These are phyloP conservation scores for Phlebopus sp. DNA, from an alignment of 1,284 basidiomycete species.

Conservation along the genomic window DNA sequence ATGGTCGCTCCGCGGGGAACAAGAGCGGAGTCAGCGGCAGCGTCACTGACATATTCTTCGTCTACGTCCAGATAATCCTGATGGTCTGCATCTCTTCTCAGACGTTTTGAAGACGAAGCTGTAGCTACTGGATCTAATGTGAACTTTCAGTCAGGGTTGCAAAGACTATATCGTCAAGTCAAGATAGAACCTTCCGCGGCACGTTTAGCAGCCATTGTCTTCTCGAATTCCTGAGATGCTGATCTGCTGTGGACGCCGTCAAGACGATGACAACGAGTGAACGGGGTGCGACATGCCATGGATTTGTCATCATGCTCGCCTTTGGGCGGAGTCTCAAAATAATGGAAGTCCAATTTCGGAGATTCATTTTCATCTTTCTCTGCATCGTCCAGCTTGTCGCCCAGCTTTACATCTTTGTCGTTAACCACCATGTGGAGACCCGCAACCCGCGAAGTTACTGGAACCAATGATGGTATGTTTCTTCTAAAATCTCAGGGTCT, in stretches of 20 bases:
- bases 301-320: slow-evolving; percentile 30
- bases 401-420: slow-evolving; percentile 29
- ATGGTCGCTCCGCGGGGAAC: slow-evolving; percentile 72
- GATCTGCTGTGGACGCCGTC: not conserved
- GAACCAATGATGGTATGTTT: slow-evolving; percentile 74
- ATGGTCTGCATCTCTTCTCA: slow-evolving; percentile 45
- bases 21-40: slow-evolving; percentile 50
- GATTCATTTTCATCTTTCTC: slow-evolving; percentile 33
- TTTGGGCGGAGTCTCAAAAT: slow-evolving; percentile 33
- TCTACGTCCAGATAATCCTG: slow-evolving; percentile 56
- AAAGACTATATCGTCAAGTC: not conserved
- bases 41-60: slow-evolving; percentile 49
- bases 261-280: not conserved
- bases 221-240: not conserved
- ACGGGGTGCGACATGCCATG: not conserved
- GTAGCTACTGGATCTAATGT: slow-evolving; percentile 23
- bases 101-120: slow-evolving; percentile 46
- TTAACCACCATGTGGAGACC: slow-evolving; percentile 77
- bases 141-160: not conserved
- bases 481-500: slow-evolving; percentile 15
- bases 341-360: slow-evolving; percentile 25
- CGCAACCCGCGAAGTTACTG: slow-evolving; percentile 78
- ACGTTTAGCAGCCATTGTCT: slow-evolving; percentile 28
- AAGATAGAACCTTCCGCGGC: slow-evolving; percentile 25
- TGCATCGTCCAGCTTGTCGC: slow-evolving; percentile 10